These are phyloP conservation scores for Pulveroboletus sp. DNA, from an alignment of 768 basidiomycete genomes.

Conservation along the genomic window DNA sequence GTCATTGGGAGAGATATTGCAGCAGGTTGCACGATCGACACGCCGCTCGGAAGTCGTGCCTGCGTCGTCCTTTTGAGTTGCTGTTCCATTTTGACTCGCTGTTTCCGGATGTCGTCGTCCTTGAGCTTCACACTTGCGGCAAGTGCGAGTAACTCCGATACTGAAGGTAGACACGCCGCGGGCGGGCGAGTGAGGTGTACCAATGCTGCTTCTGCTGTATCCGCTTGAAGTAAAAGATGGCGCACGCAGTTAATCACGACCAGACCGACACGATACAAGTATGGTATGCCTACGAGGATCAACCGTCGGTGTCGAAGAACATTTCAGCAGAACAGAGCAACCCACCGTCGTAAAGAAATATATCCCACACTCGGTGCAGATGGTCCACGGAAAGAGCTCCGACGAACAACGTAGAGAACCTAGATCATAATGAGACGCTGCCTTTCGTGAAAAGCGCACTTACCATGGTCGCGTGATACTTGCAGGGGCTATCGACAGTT, in stretches of 20 bases:
- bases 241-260: constrained; percentile 59
- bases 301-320: constrained; percentile 1
- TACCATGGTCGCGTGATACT: constrained; percentile 65
- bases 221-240: constrained; percentile 50
- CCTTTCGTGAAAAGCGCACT: not conserved
- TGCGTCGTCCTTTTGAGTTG: constrained; percentile 59
- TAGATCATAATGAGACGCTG: constrained; percentile 20
- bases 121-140: constrained; percentile 65
- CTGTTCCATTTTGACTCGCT: constrained; percentile 70
- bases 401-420: constrained; percentile 73
- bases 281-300: constrained; percentile 53
- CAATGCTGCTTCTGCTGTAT: constrained; percentile 44
- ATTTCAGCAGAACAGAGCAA: not conserved
- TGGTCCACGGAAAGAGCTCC: constrained; percentile 60
- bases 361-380: constrained; percentile 74
- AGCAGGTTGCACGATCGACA: constrained; percentile 22
- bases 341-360: constrained; percentile 77
- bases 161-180: constrained; percentile 47
- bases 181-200: constrained; percentile 49
- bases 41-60: constrained; percentile 29
- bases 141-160: constrained; percentile 58
- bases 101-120: constrained; percentile 75
- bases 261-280: constrained; percentile 70
- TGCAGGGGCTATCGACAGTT: constrained; percentile 55
- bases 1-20: constrained; percentile 29